These are phyloP conservation scores for Geranium rotundifolium DNA, from an alignment of 345 rosid genomes.

Conservation along the genomic window DNA sequence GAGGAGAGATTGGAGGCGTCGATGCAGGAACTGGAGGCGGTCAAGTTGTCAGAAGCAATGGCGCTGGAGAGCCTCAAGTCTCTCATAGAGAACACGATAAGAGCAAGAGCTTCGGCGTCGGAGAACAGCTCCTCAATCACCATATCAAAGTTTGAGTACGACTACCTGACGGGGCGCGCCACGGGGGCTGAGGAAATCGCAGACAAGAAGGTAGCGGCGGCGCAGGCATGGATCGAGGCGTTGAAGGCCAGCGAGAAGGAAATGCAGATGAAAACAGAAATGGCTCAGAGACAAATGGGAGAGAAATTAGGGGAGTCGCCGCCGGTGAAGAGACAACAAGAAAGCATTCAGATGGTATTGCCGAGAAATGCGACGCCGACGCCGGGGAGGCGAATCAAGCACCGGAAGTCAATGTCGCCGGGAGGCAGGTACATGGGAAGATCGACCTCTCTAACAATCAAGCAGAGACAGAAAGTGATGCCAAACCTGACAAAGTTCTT, in stretches of 20 bases:
- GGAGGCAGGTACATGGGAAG: slow-evolving; percentile 20
- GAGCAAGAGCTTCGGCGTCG: slow-evolving; percentile 36
- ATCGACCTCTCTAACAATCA: slow-evolving; percentile 33
- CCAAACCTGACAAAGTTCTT: slow-evolving; percentile 52
- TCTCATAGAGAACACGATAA: slow-evolving; percentile 33
- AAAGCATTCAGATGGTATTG: slow-evolving; percentile 10
- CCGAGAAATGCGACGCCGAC: slow-evolving; percentile 30
- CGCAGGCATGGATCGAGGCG: slow-evolving; percentile 89
- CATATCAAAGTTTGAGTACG: slow-evolving; percentile 68
- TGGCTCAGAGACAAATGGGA: slow-evolving; percentile 30
- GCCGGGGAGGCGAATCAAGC: slow-evolving; percentile 28
- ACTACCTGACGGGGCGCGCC: slow-evolving; percentile 62
- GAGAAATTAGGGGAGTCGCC: slow-evolving; percentile 18
- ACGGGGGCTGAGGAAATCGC: slow-evolving; percentile 60
- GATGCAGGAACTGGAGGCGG: slow-evolving; percentile 52
- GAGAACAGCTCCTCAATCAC: slow-evolving; percentile 30
- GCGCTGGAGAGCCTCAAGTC: slow-evolving; percentile 48
- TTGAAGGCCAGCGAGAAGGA: slow-evolving; percentile 65
- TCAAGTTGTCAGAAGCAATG: slow-evolving; percentile 42
- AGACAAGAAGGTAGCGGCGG: slow-evolving; percentile 81
- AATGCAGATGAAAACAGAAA: slow-evolving; percentile 46
- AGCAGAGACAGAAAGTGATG: slow-evolving; percentile 46
- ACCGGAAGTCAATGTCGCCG: slow-evolving; percentile 35
- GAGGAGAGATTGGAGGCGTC: slow-evolving; percentile 49
- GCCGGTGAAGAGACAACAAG: slow-evolving; percentile 34